Evolutionary conservation across 2,329 filamentous ascomycete species (phyloP).

Genomic region (Claviceps maximensis): DNA sequence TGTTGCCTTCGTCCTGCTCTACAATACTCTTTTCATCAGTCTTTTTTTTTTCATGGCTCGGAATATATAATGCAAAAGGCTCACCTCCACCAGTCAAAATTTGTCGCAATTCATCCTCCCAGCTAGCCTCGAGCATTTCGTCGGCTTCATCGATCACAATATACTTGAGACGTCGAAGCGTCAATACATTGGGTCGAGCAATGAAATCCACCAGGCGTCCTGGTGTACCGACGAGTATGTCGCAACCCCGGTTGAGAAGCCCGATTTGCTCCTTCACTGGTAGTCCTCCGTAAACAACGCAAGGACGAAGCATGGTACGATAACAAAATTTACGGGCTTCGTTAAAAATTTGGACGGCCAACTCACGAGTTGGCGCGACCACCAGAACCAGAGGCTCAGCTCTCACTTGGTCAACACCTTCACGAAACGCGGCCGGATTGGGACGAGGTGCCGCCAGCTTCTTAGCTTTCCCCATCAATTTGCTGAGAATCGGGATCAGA

Average conservation of each 20-base stretch:
- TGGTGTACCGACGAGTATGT: conserved; percentile 77
- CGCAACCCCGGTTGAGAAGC: conserved; percentile 72
- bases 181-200: conserved; percentile 52
- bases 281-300: conserved; percentile 76
- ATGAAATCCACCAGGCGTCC: conserved; percentile 82
- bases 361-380: conserved; percentile 74
- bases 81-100: conserved; percentile 73
- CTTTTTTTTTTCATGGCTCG: conserved; percentile 3
- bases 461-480: conserved; percentile 91
- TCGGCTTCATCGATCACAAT: conserved; percentile 88
- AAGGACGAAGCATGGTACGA: conserved; percentile 84
- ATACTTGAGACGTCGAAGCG: conserved; percentile 64
- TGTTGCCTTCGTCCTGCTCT: conserved; percentile 61
- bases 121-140: conserved; percentile 72
- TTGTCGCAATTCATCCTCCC: conserved; percentile 60
- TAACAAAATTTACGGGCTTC: conserved; percentile 90
- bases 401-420: conserved; percentile 36
- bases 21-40: conserved; percentile 13
- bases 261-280: conserved; percentile 55
- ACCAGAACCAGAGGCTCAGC: conserved; percentile 84
- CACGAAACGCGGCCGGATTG: conserved; percentile 42
- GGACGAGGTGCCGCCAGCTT: conserved; percentile 71
- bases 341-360: conserved; percentile 90
- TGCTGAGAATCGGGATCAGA: conserved; percentile 75
- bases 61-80: conserved; percentile 17